Conservation (phyloP, 805 yeast genomes). For the Isabelozyma pseudorhagii region DNA sequence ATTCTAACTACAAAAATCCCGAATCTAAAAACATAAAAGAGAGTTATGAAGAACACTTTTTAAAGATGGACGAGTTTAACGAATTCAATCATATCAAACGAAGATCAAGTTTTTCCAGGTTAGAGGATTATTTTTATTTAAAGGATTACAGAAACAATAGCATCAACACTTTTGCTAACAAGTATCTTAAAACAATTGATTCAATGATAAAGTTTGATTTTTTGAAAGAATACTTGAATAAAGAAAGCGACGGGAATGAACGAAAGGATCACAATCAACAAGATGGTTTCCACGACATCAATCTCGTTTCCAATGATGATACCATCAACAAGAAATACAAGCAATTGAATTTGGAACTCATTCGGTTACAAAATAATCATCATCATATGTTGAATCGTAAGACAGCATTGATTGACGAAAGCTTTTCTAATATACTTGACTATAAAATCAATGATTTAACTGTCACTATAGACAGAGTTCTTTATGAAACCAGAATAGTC, state of each 20-base stretch:
- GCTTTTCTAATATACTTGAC: constrained; percentile 24
- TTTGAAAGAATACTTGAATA: neutral
- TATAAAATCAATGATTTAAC: constrained; percentile 27
- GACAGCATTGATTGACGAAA: constrained; percentile 23
- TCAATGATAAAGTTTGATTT: constrained; percentile 17
- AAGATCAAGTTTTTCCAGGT: constrained; percentile 1
- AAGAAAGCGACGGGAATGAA: neutral
- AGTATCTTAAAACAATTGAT: constrained; percentile 13
- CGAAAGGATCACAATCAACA: neutral
- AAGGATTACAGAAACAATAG: constrained; percentile 6
- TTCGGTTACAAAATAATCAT: constrained; percentile 23
- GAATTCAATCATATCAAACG: neutral
- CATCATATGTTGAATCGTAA: constrained; percentile 22
- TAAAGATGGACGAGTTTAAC: constrained; percentile 13
- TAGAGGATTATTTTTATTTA: constrained; percentile 1
- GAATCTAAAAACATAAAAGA: constrained; percentile 3
- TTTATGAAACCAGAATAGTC: constrained; percentile 40
- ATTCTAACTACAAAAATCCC: neutral
- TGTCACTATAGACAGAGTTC: constrained; percentile 34
- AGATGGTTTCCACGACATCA: neutral
- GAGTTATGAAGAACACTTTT: constrained; percentile 4
- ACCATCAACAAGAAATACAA: constrained; percentile 17
- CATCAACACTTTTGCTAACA: constrained; percentile 13
- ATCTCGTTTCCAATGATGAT: constrained; percentile 5
- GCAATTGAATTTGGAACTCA: constrained; percentile 27